These are phyloP conservation scores for Citrus mangshanensis DNA, from an alignment of 345 rosid genomes.

Conservation along the genomic window DNA sequence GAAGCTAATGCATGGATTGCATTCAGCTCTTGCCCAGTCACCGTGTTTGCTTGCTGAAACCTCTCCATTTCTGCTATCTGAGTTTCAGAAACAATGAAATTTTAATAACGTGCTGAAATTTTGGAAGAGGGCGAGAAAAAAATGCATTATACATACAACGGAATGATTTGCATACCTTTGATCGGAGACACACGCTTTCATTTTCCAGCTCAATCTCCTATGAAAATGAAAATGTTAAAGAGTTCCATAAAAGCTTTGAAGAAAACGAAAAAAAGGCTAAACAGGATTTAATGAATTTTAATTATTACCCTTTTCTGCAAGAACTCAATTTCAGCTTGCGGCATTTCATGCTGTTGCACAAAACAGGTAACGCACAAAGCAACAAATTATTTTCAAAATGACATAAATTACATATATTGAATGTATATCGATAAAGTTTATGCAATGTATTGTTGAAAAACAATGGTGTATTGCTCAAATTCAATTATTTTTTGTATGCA, in stretches of 20 bases:
- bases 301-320: slow-evolving; percentile 71
- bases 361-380: background rate
- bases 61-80: slow-evolving; percentile 89
- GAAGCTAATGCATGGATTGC: slow-evolving; percentile 84
- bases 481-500: too few species aligned
- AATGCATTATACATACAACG: background rate
- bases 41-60: slow-evolving; percentile 75
- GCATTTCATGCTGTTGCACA: slow-evolving; percentile 76
- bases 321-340: slow-evolving; percentile 88
- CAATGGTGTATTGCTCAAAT: background rate
- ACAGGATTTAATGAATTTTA: background rate
- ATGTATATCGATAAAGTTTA: too few species aligned
- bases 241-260: background rate
- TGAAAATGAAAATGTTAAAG: background rate
- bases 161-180: slow-evolving; percentile 49
- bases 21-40: slow-evolving; percentile 59
- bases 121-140: too few species aligned
- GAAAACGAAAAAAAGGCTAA: background rate
- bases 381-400: background rate
- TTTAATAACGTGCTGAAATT: background rate
- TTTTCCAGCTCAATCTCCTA: slow-evolving; percentile 93
- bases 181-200: slow-evolving; percentile 70
- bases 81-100: background rate
- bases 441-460: background rate
- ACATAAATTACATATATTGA: background rate